Base-by-base conservation (phyloP, 345 rosid genomes). In the Rhizophora apiculata region DNA sequence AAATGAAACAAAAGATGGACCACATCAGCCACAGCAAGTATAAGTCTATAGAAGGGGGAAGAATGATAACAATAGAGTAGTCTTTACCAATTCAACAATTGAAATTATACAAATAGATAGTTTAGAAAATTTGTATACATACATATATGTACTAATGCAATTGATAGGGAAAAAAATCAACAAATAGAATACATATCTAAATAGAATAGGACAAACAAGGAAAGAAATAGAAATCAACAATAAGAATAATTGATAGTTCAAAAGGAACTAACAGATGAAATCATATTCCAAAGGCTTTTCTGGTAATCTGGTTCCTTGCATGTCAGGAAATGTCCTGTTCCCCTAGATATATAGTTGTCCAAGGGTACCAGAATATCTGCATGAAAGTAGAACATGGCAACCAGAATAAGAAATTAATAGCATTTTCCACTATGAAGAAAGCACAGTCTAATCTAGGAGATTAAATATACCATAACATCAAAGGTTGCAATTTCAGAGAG, bases 301-400 rank as follows among this genome's bases (percentile, higher is more conserved):
- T 89, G 98, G 86, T 96, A 96, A 82, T 90, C 81, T 8, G 97
- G 98, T 73, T 90, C 95, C 82, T 89, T 92, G 90, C 93, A 90
- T 26, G 84, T 66, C 62, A 96, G 90, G 76, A 88, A 96, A 85
- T 92, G 91, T 57, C 81, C 88, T 74, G 96, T 90, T 77, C 98
- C 99, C 84, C 97, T 83, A 19, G 98, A 92, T 77, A 96, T 85
- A 73, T 86, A 96, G 77, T 96, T 96, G 85, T 90, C 99, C 86
- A 96, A 79, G 20, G 99, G 99, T 78, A 89, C 97, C 83, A 92
- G 79, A 80, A 96, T 92, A 85, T 96, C 99, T 96, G 82, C 70
- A 79, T 68, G 21, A 66, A 37, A 51, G 53, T 6, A 65, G 7
- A 73, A 51, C 20, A 56, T 13, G 4, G 60, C 3, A 24, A 21